Conservation (phyloP, 257 asterid species). For the Solanum boliviense region DNA sequence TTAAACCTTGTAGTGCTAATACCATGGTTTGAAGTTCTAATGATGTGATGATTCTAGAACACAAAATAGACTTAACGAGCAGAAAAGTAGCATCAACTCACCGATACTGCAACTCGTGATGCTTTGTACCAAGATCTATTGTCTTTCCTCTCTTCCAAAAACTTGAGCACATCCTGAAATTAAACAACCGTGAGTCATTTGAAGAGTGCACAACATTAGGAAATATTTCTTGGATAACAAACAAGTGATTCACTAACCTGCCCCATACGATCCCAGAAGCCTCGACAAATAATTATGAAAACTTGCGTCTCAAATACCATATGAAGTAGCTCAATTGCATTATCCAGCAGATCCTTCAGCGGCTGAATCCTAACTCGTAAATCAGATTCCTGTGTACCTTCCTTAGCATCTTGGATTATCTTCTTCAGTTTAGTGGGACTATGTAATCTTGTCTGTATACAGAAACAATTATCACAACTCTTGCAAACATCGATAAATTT, state of each 20-base stretch:
- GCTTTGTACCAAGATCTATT: conserved; percentile 76
- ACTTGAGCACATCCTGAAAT: conserved; percentile 66
- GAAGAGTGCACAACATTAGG: not conserved
- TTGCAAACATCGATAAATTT: not conserved
- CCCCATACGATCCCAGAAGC: conserved; percentile 95
- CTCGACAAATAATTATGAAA: conserved; percentile 60
- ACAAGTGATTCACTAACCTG: conserved; percentile 35
- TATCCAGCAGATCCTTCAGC: conserved; percentile 57
- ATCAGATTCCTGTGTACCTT: conserved; percentile 58
- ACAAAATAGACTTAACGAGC: not conserved
- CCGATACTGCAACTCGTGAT: conserved; percentile 74
- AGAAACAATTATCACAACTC: not conserved
- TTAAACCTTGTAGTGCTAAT: not conserved
- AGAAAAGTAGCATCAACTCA: conserved; percentile 23
- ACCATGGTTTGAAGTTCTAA: not conserved
- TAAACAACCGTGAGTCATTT: not conserved
- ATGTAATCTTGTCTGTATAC: conserved; percentile 60
- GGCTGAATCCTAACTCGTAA: conserved; percentile 61
- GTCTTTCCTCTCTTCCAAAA: conserved; percentile 63
- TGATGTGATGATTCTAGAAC: not conserved
- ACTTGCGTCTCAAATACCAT: conserved; percentile 57
- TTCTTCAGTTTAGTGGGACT: conserved; percentile 67
- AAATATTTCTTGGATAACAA: not conserved
- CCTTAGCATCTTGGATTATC: conserved; percentile 76
- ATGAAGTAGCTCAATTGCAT: conserved; percentile 51